Conservation (phyloP, 1,284 basidiomycete genomes). For the Tylopilus sp. region DNA sequence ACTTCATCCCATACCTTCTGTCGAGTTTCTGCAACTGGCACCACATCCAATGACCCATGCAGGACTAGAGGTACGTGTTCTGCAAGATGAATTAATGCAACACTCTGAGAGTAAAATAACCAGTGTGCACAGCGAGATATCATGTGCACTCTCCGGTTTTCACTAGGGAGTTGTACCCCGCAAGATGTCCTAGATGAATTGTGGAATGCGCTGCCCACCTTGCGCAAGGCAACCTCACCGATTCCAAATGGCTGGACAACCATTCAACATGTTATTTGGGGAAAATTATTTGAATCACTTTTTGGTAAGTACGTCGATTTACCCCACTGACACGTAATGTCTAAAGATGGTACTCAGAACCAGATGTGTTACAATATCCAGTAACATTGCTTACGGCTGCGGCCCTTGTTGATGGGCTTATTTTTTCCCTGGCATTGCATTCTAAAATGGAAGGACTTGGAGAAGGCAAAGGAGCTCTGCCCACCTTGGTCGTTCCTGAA, state of each 20-base stretch:
- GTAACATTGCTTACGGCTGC: constrained; percentile 63
- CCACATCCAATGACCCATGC: constrained; percentile 56
- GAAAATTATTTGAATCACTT: constrained; percentile 56
- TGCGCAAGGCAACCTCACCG: constrained; percentile 51
- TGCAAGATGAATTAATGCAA: neutral
- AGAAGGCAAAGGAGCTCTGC: constrained; percentile 19
- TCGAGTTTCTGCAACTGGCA: constrained; percentile 61
- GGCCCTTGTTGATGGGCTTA: constrained; percentile 57
- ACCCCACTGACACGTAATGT: neutral
- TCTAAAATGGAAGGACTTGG: constrained; percentile 50
- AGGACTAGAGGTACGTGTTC: constrained; percentile 60
- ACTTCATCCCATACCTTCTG: constrained; percentile 60
- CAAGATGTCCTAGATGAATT: constrained; percentile 68
- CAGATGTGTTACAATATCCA: constrained; percentile 61
- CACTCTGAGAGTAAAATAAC: constrained; percentile 14
- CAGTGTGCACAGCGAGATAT: constrained; percentile 69
- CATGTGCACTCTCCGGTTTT: constrained; percentile 59
- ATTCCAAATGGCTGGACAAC: constrained; percentile 54
- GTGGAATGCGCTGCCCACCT: constrained; percentile 62
- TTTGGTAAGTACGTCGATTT: constrained; percentile 50
- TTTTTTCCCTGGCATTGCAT: constrained; percentile 49
- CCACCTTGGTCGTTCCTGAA: neutral
- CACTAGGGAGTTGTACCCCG: constrained; percentile 63
- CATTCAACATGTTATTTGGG: constrained; percentile 61
- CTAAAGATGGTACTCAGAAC: constrained; percentile 46